Evolutionary conservation across 345 rosid species (phyloP), one percentile per base, ranked within the genome.

Genomic region (Clarkia xantiana): DNA sequence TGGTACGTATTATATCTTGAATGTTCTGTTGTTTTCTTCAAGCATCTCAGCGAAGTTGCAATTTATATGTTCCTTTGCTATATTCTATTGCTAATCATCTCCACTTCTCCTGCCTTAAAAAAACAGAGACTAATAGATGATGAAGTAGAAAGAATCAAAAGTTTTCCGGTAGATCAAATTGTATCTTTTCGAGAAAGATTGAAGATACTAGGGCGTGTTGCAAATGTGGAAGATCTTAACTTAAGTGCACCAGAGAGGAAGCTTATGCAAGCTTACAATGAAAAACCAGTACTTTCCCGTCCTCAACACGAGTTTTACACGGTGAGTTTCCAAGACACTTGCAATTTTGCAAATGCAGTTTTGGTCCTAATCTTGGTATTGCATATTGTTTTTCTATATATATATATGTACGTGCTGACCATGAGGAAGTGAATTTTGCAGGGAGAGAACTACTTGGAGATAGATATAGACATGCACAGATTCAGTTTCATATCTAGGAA

Each of bases 201-300:
- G 67, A 84, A 91, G 76, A 93, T 93, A 58, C 62, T 93, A 66
- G 96, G 99, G 20, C 94, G 96, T 29, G 84, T 93, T 62, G 94
- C 66, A 51, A 93, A 93, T 51, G 79, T 86, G 29, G 94, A 93
- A 58, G 96, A 80, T 67, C 95, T 93, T 51, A 87, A 82, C 61
- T 54, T 93, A 62, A 78, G 86, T 72, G 77, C 78, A 16, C 74
- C 99, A 3, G 96, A 93, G 78, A 93, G 75, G 68, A 93, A 87
- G 61, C 82, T 93, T 41, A 77, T 93, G 95, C 86, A 84, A 62
- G 88, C 96, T 41, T 93, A 87, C 71, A 93, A 93, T 51, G 99
- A 93, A 60, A 93, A 93, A 58, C 99, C 99, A 12, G 94, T 93
- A 60, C 99, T 93, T 52, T 80, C 99, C 2, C 95, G 99, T 20